A percentile compares a stretch with the other conserved stretches of the same genome.
Evolutionary conservation across 495 filamentous ascomycete species (phyloP).

Genomic region (Jackrogersella minutella): DNA sequence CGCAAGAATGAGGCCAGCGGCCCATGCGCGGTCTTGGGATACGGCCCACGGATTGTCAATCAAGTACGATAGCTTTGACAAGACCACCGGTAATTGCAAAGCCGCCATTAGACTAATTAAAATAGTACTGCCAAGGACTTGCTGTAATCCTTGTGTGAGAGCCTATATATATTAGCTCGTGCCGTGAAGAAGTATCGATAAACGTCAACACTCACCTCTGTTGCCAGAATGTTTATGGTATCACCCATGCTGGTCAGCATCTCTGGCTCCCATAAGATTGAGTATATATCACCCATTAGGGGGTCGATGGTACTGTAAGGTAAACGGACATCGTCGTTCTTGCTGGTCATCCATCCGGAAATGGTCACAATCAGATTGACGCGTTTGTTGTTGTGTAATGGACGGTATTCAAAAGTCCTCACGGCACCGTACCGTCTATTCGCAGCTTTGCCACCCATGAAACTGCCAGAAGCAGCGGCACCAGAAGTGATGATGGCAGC

Average conservation of each 20-base stretch:
- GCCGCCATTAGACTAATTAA: constrained; percentile 90
- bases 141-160: constrained; percentile 93
- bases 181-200: neutral
- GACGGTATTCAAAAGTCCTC: constrained; percentile 94
- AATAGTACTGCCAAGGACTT: constrained; percentile 91
- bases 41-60: constrained; percentile 99
- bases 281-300: constrained; percentile 98
- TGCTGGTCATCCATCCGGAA: constrained; percentile 98
- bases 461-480: constrained; percentile 84
- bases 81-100: constrained; percentile 87
- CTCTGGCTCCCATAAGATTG: constrained; percentile 96
- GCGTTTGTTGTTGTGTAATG: constrained; percentile 95
- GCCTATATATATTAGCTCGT: constrained; percentile 63
- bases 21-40: constrained; percentile 85
- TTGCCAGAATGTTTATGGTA: constrained; percentile 97
- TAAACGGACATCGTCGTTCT: constrained; percentile 93
- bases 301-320: constrained; percentile 96
- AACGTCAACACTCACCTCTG: constrained; percentile 73
- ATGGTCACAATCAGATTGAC: constrained; percentile 96
- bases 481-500: constrained; percentile 92
- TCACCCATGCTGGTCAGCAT: constrained; percentile 97
- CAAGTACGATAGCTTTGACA: constrained; percentile 94
- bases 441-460: constrained; percentile 86
- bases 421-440: constrained; percentile 87
- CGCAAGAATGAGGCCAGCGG: constrained; percentile 91